Base-by-base conservation (phyloP, 1,284 basidiomycete genomes). In the Tylopilus sp. region DNA sequence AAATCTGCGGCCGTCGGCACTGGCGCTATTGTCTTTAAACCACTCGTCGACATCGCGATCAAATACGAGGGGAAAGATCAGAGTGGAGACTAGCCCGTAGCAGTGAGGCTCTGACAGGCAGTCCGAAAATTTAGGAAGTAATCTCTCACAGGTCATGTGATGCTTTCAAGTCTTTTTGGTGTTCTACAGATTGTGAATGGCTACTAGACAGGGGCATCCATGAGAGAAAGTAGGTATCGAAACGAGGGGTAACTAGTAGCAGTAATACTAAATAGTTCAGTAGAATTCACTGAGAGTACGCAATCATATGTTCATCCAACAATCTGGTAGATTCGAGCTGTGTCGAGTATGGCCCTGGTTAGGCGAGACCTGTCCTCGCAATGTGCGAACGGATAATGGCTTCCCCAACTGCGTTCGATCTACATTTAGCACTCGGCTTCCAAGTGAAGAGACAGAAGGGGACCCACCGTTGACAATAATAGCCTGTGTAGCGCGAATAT, bases 1-100 rank as follows among this genome's bases (percentile, higher is more conserved):
- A 98, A 98, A 71, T 99, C 95, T 28, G 83, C 76, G 58, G 96
- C 91, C 39, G 92, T 96, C 42, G 96, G 96, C 47, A 99, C 96
- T 37, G 97, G 96, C 48, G 97, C 91, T 66, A 99, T 99, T 48
- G 88, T 84, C 75, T 97, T 96, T 59, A 97, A 77, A 50, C 91
- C 89, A 68, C 86, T 90, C 48, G 88, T 87, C 64, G 89, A 89
- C 88, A 91, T 91, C 55, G 64, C 72, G 68, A 54, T 39, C 18
- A 50, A 33, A 12, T 0, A 48, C 2, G 48, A 19, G 30, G 37
- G 43, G 31, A 39, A 41, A 41, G 43, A 16, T 26, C 29, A 45
- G 37, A 39, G 34, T 6, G 39, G 31, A 46, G 49, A 60, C 48
- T n/a, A 13, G 33, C 15, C 21, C 3, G 10, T 19, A 12, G 13